These are phyloP conservation scores for Stachybotrys echinatus DNA, from an alignment of 2,329 filamentous ascomycete species.

Conservation along the genomic window DNA sequence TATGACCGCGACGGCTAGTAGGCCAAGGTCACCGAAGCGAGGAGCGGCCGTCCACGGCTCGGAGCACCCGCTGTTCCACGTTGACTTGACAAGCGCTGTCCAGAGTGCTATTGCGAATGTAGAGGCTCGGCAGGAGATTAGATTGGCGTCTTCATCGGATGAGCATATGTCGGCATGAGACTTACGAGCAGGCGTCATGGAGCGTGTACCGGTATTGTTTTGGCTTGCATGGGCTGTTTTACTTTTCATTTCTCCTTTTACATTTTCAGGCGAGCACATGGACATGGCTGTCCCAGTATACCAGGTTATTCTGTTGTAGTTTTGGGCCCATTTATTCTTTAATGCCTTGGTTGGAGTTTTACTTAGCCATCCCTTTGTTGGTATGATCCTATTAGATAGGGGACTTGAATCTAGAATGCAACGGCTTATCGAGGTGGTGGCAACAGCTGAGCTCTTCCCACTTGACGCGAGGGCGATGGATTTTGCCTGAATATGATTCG, in stretches of 20 bases:
- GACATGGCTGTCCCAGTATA: neutral
- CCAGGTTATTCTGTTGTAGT: neutral
- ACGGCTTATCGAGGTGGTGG: no score
- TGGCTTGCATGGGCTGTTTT: neutral
- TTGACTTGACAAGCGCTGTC: slow-evolving; percentile 83
- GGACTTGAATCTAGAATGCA: no score
- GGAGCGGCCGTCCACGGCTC: slow-evolving; percentile 74
- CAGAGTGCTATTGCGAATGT: slow-evolving; percentile 82
- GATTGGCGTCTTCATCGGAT: slow-evolving; percentile 4
- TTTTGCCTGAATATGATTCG: no score
- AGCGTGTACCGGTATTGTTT: no score
- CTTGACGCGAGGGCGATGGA: no score
- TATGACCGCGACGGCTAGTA: neutral
- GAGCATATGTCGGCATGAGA: neutral
- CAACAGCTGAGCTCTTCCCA: no score
- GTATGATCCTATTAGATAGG: no score
- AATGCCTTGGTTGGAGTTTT: no score
- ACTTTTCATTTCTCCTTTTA: no score
- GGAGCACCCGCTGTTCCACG: slow-evolving; percentile 87
- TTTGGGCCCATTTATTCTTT: no score
- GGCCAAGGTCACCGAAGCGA: slow-evolving; percentile 32
- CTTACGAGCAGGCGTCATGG: no score
- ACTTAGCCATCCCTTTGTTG: neutral
- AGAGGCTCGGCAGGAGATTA: slow-evolving; percentile 43
- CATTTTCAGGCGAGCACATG: neutral